phyloP scores from a whole-genome alignment of 768 basidiomycete species.

The Suillus spraguei region DNA sequence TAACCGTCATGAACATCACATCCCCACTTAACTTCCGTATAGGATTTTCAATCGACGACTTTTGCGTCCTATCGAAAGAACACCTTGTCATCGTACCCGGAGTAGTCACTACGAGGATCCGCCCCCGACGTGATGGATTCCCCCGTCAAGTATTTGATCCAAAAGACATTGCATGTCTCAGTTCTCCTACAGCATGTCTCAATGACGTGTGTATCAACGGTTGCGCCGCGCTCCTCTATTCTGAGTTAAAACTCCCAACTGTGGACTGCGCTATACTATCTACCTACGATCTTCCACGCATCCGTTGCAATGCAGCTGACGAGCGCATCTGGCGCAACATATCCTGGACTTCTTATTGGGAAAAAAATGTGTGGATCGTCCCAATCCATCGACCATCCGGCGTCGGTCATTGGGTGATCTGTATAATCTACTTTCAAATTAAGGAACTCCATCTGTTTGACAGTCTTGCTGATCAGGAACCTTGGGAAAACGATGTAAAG shows the following conservation, averaged over 20 bases:
- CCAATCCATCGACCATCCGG: conserved; percentile 34
- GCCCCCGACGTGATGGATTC: neutral
- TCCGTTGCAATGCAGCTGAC: conserved; percentile 7
- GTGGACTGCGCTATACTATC: conserved; percentile 15
- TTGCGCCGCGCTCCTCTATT: conserved; percentile 17
- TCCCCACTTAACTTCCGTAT: neutral
- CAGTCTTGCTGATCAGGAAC: conserved; percentile 9
- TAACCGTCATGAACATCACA: neutral
- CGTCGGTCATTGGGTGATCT: conserved; percentile 36
- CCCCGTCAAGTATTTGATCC: conserved; percentile 12
- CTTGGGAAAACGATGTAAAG: conserved; percentile 11
- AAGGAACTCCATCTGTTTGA: conserved; percentile 16
- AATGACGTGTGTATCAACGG: conserved; percentile 19
- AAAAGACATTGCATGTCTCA: conserved; percentile 14
- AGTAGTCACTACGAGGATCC: neutral
- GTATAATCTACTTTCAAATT: conserved; percentile 12
- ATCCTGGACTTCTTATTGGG: conserved; percentile 29
- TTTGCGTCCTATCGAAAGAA: neutral
- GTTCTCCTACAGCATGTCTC: conserved; percentile 6
- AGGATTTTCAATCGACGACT: conserved; percentile 6
- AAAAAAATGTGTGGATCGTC: conserved; percentile 36
- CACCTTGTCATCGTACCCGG: neutral
- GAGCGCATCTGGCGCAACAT: conserved; percentile 27
- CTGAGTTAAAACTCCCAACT: neutral
- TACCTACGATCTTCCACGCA: conserved; percentile 12